A percentile compares a stretch with the other conserved stretches of the same genome.
phyloP scores from a whole-genome alignment of 371 early-diverging fungal species.

The Mucor piriformis region DNA sequence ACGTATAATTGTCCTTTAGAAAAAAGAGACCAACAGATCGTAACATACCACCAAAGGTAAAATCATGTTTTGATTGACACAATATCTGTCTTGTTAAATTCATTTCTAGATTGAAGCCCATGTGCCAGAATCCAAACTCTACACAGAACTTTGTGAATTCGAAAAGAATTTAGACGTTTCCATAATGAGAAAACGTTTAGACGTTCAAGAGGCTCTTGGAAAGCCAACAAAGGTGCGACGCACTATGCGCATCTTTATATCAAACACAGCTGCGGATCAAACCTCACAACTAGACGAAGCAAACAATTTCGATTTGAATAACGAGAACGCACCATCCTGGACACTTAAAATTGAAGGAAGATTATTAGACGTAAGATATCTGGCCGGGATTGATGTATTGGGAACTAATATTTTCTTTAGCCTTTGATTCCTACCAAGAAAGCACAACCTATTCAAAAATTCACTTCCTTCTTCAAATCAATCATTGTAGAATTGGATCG shows the following conservation, averaged over 20 bases:
- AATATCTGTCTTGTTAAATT: too few relatives aligned
- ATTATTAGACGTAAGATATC: constrained; percentile 71
- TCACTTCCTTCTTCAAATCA: constrained; percentile 82
- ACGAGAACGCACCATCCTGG: constrained; percentile 82
- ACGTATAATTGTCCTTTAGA: too few relatives aligned
- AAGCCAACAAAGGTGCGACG: constrained; percentile 80
- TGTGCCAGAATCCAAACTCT: constrained; percentile 91
- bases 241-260: constrained; percentile 87
- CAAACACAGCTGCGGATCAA: constrained; percentile 86
- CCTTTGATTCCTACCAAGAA: constrained; percentile 62
- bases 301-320: constrained; percentile 49
- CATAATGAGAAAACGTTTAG: constrained; percentile 86
- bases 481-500: constrained; percentile 86
- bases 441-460: constrained; percentile 74
- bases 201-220: constrained; percentile 82
- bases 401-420: constrained; percentile 23
- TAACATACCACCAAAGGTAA: constrained; percentile 59
- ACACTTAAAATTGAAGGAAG: constrained; percentile 91
- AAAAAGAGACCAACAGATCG: constrained; percentile 66
- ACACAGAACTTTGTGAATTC: constrained; percentile 80
- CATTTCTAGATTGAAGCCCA: constrained; percentile 83
- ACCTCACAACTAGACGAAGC: constrained; percentile 45
- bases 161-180: constrained; percentile 88
- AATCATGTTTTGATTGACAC: neutral
- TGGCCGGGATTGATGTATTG: too few relatives aligned